phyloP scores from a whole-genome alignment of 192 early-diverging fungal species.

The Backusella luteola region DNA sequence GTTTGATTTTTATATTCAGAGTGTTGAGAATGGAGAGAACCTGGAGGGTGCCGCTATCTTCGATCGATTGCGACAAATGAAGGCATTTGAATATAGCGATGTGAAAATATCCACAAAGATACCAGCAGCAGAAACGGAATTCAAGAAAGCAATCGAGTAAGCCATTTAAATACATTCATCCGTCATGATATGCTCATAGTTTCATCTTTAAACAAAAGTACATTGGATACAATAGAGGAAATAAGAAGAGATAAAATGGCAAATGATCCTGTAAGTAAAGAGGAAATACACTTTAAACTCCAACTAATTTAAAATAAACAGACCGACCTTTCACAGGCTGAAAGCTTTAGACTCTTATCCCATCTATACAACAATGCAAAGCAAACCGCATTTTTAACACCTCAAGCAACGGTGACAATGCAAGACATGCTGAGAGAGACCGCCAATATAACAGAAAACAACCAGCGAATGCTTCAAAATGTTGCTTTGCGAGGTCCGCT shows the following conservation, averaged over 20 bases:
- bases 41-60: neutral
- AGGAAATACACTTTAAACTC: neutral
- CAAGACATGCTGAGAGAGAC: neutral
- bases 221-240: neutral
- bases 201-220: neutral
- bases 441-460: conserved; percentile 9
- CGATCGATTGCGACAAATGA: neutral
- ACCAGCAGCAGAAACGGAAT: neutral
- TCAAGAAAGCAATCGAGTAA: neutral
- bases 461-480: neutral
- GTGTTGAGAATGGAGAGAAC: neutral
- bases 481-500: neutral
- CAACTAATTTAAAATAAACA: neutral
- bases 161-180: neutral
- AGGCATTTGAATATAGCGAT: neutral
- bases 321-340: neutral
- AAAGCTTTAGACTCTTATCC: neutral
- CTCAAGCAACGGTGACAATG: neutral
- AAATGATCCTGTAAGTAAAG: neutral
- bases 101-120: neutral
- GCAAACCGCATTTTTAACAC: neutral
- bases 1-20: neutral
- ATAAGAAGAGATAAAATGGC: neutral
- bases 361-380: neutral
- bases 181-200: neutral